Evolutionary conservation across 352 stramenopile genomes (phyloP).

Genomic region (Blastocystis sp.): DNA sequence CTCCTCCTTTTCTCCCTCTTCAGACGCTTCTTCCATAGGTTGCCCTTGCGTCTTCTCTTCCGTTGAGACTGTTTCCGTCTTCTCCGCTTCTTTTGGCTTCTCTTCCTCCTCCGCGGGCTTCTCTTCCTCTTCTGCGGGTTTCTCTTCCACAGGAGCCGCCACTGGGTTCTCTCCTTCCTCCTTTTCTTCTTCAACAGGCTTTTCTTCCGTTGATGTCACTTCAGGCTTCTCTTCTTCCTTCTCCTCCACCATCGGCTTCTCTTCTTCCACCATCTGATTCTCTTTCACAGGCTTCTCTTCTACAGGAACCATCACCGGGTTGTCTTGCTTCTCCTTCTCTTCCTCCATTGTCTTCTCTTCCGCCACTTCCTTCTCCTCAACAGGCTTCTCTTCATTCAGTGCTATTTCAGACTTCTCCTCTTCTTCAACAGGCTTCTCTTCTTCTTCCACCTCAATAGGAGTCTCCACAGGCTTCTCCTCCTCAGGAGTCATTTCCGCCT

Average conservation of each 20-base stretch:
- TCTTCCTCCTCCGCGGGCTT: background rate
- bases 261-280: background rate
- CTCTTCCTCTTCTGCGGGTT: background rate
- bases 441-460: too few species aligned
- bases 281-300: background rate
- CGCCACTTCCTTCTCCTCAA: too few species aligned
- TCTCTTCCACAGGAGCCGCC: background rate
- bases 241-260: background rate
- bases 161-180: background rate
- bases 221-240: too few species aligned
- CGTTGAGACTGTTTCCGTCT: background rate
- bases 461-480: background rate
- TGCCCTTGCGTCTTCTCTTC: background rate
- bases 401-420: background rate
- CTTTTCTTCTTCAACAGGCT: background rate
- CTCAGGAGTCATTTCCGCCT: background rate
- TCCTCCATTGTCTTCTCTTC: too few species aligned
- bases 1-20: conserved; percentile 10
- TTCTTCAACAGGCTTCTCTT: too few species aligned
- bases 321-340: too few species aligned
- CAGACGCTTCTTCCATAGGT: background rate
- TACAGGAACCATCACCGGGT: too few species aligned
- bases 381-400: background rate
- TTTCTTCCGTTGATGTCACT: background rate
- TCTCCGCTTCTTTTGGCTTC: background rate